phyloP scores from a whole-genome alignment of 352 stramenopile species.

The Phytophthora pseudosyringae region DNA sequence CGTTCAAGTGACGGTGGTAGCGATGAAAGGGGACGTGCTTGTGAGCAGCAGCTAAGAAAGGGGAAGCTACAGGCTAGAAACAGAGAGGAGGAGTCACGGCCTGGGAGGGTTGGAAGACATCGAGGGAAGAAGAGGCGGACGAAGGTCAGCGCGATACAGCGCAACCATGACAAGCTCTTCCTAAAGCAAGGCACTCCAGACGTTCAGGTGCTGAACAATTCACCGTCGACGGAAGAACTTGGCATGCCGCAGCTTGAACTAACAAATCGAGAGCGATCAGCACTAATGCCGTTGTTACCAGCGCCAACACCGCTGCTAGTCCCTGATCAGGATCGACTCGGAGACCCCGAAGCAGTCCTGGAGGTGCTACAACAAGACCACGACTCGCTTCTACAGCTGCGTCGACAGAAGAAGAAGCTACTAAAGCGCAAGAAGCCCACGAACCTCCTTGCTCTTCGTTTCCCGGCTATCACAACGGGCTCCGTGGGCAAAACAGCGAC shows the following conservation, averaged over 20 bases:
- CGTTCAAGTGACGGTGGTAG: slow-evolving; percentile 9
- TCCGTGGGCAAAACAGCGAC: background rate
- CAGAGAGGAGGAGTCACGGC: slow-evolving; percentile 6
- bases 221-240: background rate
- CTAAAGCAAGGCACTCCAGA: background rate
- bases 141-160: slow-evolving; percentile 12
- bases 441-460: slow-evolving; percentile 25
- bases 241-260: background rate
- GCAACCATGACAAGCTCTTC: slow-evolving; percentile 26
- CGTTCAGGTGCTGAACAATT: slow-evolving; percentile 15
- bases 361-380: slow-evolving; percentile 27
- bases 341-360: slow-evolving; percentile 4
- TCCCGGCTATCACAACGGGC: slow-evolving; percentile 17
- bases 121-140: slow-evolving; percentile 3
- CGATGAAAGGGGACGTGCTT: background rate
- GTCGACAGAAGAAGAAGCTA: slow-evolving; percentile 12
- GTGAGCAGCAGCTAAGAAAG: background rate
- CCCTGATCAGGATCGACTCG: background rate
- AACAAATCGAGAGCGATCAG: background rate
- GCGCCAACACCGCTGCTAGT: background rate
- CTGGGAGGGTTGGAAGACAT: background rate
- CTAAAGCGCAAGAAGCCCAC: slow-evolving; percentile 22
- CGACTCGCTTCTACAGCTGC: slow-evolving; percentile 1
- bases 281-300: slow-evolving; percentile 9
- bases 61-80: background rate